Evolutionary conservation across 345 rosid species (phyloP).

Genomic region (Aquilaria sinensis): DNA sequence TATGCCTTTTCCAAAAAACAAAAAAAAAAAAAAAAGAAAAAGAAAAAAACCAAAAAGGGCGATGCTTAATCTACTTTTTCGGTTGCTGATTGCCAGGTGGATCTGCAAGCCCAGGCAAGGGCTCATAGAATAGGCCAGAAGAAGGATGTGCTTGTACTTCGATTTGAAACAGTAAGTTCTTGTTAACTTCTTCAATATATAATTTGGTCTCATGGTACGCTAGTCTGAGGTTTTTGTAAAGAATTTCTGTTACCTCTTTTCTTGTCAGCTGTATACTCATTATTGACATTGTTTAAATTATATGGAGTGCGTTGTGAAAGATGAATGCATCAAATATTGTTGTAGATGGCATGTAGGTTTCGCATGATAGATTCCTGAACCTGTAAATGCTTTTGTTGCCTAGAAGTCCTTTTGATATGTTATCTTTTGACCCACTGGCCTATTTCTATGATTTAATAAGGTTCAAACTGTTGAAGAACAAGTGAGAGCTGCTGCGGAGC

Average conservation of each 20-base stretch:
- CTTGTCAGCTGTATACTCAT: not conserved
- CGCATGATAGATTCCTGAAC: not conserved
- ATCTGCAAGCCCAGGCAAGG: conserved; percentile 97
- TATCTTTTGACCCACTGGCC: not conserved
- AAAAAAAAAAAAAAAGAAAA: not conserved
- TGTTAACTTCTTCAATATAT: not conserved
- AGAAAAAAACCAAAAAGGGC: not conserved
- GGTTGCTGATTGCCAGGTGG: conserved; percentile 46
- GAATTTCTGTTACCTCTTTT: not conserved
- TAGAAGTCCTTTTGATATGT: not conserved
- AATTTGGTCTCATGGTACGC: no score
- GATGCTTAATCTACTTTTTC: conserved; percentile 1
- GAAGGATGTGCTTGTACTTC: conserved; percentile 94
- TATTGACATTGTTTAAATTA: no score
- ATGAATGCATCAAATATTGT: not conserved
- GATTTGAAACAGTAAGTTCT: conserved; percentile 78
- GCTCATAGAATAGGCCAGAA: conserved; percentile 98
- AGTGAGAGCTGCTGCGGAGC: conserved; percentile 94
- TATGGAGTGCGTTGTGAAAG: no score
- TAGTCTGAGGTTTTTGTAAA: no score
- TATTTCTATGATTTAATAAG: conserved; percentile 27
- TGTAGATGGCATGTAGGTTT: not conserved
- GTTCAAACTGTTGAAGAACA: conserved; percentile 95
- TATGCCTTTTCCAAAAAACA: not conserved
- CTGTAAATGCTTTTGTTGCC: not conserved